Evolutionary conservation across 352 stramenopile genomes (phyloP).

Genomic region (Globisporangium cederbergense): DNA sequence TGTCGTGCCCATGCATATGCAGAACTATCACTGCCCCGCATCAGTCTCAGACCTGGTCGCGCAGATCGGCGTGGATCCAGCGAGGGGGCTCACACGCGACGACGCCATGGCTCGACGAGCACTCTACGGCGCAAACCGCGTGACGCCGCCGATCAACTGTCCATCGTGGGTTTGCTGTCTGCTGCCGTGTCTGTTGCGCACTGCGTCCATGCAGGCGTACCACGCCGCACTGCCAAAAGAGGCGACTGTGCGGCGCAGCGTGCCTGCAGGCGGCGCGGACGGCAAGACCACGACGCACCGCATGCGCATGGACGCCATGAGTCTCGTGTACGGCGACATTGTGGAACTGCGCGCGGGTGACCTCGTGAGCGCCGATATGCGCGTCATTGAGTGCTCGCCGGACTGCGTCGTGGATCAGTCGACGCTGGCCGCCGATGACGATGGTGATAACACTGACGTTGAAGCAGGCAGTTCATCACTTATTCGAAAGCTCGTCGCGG

Average conservation of each 20-base stretch:
- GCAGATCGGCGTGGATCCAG: conserved; percentile 54
- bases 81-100: conserved; percentile 59
- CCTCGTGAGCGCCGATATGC: conserved; percentile 86
- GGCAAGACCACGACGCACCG: conserved; percentile 45
- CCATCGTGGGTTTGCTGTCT: conserved; percentile 93
- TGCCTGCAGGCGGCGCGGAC: conserved; percentile 2
- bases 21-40: conserved; percentile 39
- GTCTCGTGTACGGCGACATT: conserved; percentile 91
- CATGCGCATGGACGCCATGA: conserved; percentile 89
- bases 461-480: conserved; percentile 19
- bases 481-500: conserved; percentile 35
- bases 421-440: conserved; percentile 32
- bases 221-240: conserved; percentile 82
- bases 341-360: conserved; percentile 88
- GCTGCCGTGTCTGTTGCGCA: conserved; percentile 91
- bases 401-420: conserved; percentile 75
- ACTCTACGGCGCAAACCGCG: conserved; percentile 85
- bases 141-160: conserved; percentile 90
- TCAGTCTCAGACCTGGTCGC: conserved; percentile 56
- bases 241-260: conserved; percentile 76
- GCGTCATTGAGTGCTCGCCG: conserved; percentile 71
- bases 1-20: neutral
- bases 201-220: conserved; percentile 90
- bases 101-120: conserved; percentile 65
- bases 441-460: conserved; percentile 22